Base-by-base conservation (phyloP, 2,329 filamentous ascomycete genomes). In the Fusarium sp. region DNA sequence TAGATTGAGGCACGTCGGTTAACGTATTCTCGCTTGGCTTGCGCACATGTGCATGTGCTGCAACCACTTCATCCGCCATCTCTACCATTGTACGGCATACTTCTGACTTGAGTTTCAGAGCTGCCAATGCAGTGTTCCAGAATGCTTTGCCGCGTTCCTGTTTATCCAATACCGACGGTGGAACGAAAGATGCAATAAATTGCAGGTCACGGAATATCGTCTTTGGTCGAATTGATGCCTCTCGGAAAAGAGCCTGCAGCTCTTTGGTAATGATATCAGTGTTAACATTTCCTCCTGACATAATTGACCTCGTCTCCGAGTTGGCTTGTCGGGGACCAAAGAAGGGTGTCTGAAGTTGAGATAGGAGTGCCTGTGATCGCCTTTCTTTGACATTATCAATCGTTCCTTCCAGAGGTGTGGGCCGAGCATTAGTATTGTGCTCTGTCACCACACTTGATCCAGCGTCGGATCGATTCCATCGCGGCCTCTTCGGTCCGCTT, bases 91-190 rank as follows among this genome's bases (percentile, higher is more conserved):
- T 93, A 45, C 89, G 88, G 78, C 93, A 95, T 6, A 96, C 89
- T 68, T 97, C 93, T 68, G 93, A 89, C 77, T 97, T 98, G 52
- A 97, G 85, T 34, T 89, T 88, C n/a, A 97, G 83, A 3, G 95
- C 94, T 1, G 96, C 95, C 7, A 97, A 85, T 0, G 92, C 93
- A 24, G 94, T 91, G 72, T 97, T 93, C 87, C 94, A 92, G 76
- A 98, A 98, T 0, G 94, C 93, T 70, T 94, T 96, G 49, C 86
- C 88, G 4, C 83, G 83, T 39, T 89, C 88, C 0, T 86, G 86
- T 68, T 84, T 85, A 72, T 91, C 89, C 9, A 91, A 79, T 3
- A 89, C 80, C 1, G 83, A 80, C 2, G 87, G 77, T 7, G 88
- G 85, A 4, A 91, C 87, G 71, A 91, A 90, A 0, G 88, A 84